Evolutionary conservation across 768 basidiomycete genomes (phyloP).

Genomic region (Termitomyces sp.): DNA sequence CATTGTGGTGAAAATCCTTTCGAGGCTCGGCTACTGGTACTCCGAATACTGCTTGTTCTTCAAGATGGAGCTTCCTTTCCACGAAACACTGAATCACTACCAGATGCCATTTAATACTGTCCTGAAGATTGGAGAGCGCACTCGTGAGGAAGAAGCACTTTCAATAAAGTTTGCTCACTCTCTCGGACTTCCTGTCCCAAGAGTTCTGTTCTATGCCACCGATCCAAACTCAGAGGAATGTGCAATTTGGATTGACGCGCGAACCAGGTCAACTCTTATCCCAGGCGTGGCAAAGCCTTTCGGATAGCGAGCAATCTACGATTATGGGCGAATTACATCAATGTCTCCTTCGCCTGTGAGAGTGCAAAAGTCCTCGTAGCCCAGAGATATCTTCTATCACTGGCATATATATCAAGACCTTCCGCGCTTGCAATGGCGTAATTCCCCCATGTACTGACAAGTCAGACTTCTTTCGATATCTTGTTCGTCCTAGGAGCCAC

Average conservation of each 20-base stretch:
- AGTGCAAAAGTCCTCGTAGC: conserved; percentile 3
- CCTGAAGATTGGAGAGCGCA: background rate
- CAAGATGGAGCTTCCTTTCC: background rate
- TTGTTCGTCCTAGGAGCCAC: too few species aligned
- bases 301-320: background rate
- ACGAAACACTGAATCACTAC: background rate
- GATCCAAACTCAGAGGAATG: too few species aligned
- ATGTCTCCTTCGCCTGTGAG: background rate
- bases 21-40: background rate
- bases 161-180: too few species aligned
- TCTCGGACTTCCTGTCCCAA: too few species aligned
- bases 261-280: background rate
- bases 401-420: too few species aligned
- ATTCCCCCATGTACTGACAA: too few species aligned
- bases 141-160: background rate
- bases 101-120: conserved; percentile 3
- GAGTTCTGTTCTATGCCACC: background rate
- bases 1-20: background rate
- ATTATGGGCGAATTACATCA: conserved; percentile 3
- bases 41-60: background rate
- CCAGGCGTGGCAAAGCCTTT: background rate
- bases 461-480: too few species aligned
- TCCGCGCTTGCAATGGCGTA: too few species aligned
- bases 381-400: background rate
- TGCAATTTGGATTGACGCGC: conserved; percentile 8